Base-by-base conservation (phyloP, 768 basidiomycete genomes). In the Tricholoma terreum region DNA sequence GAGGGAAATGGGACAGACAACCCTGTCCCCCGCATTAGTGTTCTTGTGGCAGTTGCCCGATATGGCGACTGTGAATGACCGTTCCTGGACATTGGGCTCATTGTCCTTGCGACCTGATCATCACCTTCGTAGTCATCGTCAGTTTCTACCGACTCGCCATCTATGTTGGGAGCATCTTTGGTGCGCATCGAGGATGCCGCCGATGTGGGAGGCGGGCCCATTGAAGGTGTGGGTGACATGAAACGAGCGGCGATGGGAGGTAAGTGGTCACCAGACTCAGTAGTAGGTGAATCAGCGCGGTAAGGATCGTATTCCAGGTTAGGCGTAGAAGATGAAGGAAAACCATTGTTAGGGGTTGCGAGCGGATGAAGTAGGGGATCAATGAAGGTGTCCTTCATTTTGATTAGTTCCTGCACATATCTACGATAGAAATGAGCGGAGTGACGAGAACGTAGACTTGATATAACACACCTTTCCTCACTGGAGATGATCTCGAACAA, bases 401-500 rank as follows among this genome's bases (percentile, higher is more conserved):
- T 92, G 64, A 85, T 72, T 9, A 98, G 81, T 65, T 98, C 95
- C 64, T 83, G 83, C 34, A 98, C 93, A 68, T 98, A 98, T 84
- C 94, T 97, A 57, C 30, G 54, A 57, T 59, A 65, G 54, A 67
- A 52, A 36, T 40, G 19, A 46, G 52, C 27, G 58, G 59, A 34
- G 40, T 9, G 52, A 48, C 14, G 51, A 54, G 38, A 49, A 27
- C 17, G 54, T 38, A 9, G 6, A 4, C 17, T 7, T 27, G 45
- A 30, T 43, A 35, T 14, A 22, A 73, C 83, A 51, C 66, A 92
- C 92, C 94, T 85, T 71, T 98, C 94, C 75, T 98, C 95, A 63
- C 92, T 94, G 30, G 90, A 89, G 50, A 98, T 94, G 62, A 98
- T 98, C 76, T 98, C 95, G 78, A 93, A 97, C 24, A 98, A 73